phyloP scores from a whole-genome alignment of 106 monocot genomes.

The Phalaenopsis aphrodite region DNA sequence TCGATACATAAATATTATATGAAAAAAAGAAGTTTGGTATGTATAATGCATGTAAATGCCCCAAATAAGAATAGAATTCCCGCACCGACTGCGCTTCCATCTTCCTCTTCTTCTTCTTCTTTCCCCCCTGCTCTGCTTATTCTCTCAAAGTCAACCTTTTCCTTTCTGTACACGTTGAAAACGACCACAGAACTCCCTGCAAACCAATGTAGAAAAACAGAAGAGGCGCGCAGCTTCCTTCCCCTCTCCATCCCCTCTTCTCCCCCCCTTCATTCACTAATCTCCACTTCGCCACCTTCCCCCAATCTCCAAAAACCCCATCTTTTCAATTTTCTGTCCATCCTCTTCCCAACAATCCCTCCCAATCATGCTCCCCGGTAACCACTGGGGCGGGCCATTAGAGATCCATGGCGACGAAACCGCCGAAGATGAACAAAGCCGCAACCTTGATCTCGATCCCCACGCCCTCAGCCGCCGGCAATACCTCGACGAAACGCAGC shows the following conservation, averaged over 20 bases:
- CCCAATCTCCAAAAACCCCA: not conserved
- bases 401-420: slow-evolving; percentile 40
- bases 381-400: slow-evolving; percentile 89
- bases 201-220: not conserved
- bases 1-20: too few species aligned
- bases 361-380: slow-evolving; percentile 42
- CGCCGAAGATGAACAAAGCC: slow-evolving; percentile 52
- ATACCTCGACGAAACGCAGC: slow-evolving; percentile 72
- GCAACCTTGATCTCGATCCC: slow-evolving; percentile 52
- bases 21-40: too few species aligned
- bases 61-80: too few species aligned
- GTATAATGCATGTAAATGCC: too few species aligned
- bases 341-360: not conserved
- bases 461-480: slow-evolving; percentile 38
- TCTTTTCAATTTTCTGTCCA: not conserved
- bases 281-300: not conserved
- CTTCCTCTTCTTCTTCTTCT: not conserved
- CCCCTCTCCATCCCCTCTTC: not conserved
- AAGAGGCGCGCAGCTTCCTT: not conserved
- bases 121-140: not conserved
- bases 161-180: not conserved
- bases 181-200: not conserved
- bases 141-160: slow-evolving; percentile 4
- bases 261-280: not conserved
- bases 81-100: not conserved